Evolutionary conservation across 306 rosid genomes (phyloP), one percentile per base, ranked within the genome.

Genomic region (Lathyrus oleraceus): DNA sequence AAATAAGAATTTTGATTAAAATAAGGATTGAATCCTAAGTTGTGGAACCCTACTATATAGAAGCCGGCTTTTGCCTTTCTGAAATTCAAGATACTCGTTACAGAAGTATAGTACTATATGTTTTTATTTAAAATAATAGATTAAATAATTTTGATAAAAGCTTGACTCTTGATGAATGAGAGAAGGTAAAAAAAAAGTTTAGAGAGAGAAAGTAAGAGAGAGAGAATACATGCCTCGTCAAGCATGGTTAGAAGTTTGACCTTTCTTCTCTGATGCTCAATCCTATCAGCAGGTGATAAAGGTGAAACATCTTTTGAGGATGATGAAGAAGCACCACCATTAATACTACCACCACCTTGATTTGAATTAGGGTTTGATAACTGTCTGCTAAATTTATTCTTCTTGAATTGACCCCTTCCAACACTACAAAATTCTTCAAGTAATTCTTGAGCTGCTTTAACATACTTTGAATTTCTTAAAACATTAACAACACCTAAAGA

Each of bases 351-450:
- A 2, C 76, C 84, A n/a, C 71, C 86, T 1, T 49, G 85, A 81
- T 76, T 85, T 12, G 88, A 79, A 64, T 76, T 89, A 89, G 91
- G 96, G 96, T 89, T 89, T 58, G 88, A 58, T 16, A 78, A 66
- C n/a, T 85, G 89, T 21, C 83, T 79, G 9, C 56, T 78, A 48
- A 84, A 73, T 58, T 84, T 90, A 83, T 77, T 87, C 86, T 86
- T 88, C 84, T 86, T 90, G 79, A 88, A 78, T 64, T 90, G 95
- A 6, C 95, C 90, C 43, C 91, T 90, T 21, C 96, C 96, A 6
- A 90, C 96, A 65, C 95, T 90, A 76, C 96, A 90, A 32, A 90
- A 90, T 69, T 90, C 96, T 78, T 90, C 96, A 3, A 90, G 59
- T 78, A 90, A 77, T 61, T 90, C 91, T 48, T 90, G 95, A 3